Percentiles rank a stretch among this genome's conserved stretches.
Evolutionary conservation across 1,284 basidiomycete genomes (phyloP).

Genomic region (Cryptococcus sp.): DNA sequence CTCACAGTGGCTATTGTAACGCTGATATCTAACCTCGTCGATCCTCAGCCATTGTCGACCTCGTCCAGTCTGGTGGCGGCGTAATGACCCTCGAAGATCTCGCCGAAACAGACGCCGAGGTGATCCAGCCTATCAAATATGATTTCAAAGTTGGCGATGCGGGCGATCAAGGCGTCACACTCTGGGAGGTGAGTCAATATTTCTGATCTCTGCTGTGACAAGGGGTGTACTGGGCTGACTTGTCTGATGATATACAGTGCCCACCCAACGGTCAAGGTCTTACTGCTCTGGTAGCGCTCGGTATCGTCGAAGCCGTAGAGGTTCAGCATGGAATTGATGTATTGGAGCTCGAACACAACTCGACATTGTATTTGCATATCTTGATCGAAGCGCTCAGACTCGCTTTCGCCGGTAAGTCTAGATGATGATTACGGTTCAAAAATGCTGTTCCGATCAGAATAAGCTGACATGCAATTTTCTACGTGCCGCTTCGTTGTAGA

Average conservation of each 20-base stretch:
- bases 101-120: conserved; percentile 70
- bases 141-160: conserved; percentile 63
- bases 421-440: not conserved
- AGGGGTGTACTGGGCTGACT: not conserved
- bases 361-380: conserved; percentile 80
- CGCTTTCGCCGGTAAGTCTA: conserved; percentile 37
- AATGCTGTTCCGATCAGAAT: not conserved
- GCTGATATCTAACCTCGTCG: not conserved
- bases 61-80: conserved; percentile 75
- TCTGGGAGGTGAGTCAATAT: conserved; percentile 70
- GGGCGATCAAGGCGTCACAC: conserved; percentile 66
- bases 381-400: conserved; percentile 66
- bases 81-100: conserved; percentile 89
- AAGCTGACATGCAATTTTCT: too few relatives aligned
- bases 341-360: conserved; percentile 81
- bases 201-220: not conserved
- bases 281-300: conserved; percentile 87
- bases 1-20: too few relatives aligned
- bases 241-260: conserved; percentile 58
- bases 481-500: conserved; percentile 57
- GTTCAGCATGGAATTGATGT: conserved; percentile 69
- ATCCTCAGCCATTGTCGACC: conserved; percentile 68
- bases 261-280: conserved; percentile 95
- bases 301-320: conserved; percentile 85
- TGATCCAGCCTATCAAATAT: conserved; percentile 87